Base-by-base conservation (phyloP, 2,329 filamentous ascomycete species). In the Trichoderma sp. region DNA sequence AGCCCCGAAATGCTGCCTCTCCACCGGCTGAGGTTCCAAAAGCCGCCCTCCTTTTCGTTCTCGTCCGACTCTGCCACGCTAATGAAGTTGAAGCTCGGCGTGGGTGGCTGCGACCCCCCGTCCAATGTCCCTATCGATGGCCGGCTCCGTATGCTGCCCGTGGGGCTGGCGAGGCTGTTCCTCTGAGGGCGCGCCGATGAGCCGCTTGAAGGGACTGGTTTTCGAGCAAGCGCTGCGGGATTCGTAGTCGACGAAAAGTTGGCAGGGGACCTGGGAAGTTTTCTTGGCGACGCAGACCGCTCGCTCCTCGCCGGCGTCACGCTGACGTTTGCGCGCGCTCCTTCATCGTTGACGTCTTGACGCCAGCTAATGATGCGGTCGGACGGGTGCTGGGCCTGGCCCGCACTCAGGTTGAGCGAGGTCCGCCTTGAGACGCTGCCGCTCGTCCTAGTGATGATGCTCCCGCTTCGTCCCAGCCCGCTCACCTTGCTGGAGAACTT, bases 361-460 rank as follows among this genome's bases (percentile, higher is more conserved):
- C 93, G 87, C 94, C 94, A 99, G 57, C 87, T 90, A 69, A 96
- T 83, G 69, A 97, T 97, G 17, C 91, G 86, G 68, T 98, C 94
- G 1, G 89, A 81, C 1, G 76, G 71, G 54, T 72, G 74, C 66
- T 76, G 78, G 15, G 71, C 68, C 19, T 73, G 75, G 15, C 69
- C 67, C 1, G 69, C 67, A 15, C 70, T 75, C n/a, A 76, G 71
- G 14, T 77, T 77, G 2, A 89, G 77, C 1, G 87, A 89, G 9
- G 82, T 83, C 7, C 84, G 78, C 30, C 84, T 75, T 12, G 84
- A 87, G 65, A 81, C 82, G 64, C 79, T 78, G 1, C 76, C 78
- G 68, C 84, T 87, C 1, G 80, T 82, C 58, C 80, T 80, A 0
- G 84, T 86, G 51, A 82, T 75, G 67, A 86, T 80, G 70, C 85